Conservation (phyloP, 192 early-diverging fungal genomes). For the Backusella circina region DNA sequence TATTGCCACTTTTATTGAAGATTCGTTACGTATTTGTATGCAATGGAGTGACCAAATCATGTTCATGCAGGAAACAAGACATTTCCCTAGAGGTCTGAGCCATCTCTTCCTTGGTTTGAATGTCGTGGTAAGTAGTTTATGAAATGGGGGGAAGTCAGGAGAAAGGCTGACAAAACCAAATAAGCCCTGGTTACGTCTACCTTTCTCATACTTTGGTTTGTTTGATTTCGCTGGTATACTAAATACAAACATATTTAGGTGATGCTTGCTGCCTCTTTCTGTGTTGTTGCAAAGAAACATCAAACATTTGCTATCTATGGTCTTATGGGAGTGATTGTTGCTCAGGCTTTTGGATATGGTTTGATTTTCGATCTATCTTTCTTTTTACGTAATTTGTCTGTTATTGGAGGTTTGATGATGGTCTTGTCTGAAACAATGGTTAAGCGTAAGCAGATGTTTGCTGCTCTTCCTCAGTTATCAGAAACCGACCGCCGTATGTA, state of each 20-base stretch:
- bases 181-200: not conserved
- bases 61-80: conserved; percentile 77
- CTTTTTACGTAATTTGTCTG: conserved; percentile 91
- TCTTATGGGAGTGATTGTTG: conserved; percentile 76
- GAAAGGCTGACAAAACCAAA: not conserved
- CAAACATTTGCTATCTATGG: conserved; percentile 83
- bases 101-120: conserved; percentile 87
- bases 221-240: not conserved
- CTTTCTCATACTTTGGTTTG: not conserved
- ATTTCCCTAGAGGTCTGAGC: conserved; percentile 76
- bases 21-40: conserved; percentile 81
- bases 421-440: conserved; percentile 80
- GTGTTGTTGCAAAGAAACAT: conserved; percentile 79
- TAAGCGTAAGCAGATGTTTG: conserved; percentile 75
- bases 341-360: conserved; percentile 93
- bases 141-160: not conserved
- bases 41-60: conserved; percentile 90
- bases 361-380: conserved; percentile 87
- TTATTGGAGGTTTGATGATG: conserved; percentile 92
- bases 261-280: conserved; percentile 80
- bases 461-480: conserved; percentile 81
- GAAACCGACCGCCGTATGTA: conserved; percentile 88
- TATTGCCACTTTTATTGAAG: conserved; percentile 95
- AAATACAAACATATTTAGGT: conserved; percentile 25
- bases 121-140: conserved; percentile 54